Percentiles rank a stretch among this genome's conserved stretches.
phyloP scores from a whole-genome alignment of 2,329 filamentous ascomycete genomes.

The Ceratocystis alfenasii region DNA sequence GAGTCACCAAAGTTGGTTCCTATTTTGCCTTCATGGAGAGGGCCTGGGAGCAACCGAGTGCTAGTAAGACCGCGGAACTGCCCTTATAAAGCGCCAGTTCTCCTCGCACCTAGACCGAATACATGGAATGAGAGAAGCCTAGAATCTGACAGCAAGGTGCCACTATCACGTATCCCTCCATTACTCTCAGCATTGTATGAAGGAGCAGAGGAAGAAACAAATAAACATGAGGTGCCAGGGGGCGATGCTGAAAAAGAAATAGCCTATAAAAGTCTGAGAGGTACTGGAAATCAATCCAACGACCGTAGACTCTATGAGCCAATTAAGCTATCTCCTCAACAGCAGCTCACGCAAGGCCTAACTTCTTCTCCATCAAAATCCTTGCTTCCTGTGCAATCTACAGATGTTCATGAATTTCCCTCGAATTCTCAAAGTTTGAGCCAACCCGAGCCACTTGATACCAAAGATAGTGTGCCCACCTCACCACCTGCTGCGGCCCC shows the following conservation, averaged over 20 bases:
- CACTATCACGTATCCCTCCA: not conserved
- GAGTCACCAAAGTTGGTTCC: not conserved
- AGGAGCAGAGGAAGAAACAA: not conserved
- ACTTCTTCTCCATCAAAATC: not conserved
- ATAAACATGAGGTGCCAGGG: not conserved
- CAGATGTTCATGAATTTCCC: not conserved
- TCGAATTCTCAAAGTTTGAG: not conserved
- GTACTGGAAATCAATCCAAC: not conserved
- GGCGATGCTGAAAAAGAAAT: not conserved
- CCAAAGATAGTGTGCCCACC: not conserved
- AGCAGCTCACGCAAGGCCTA: not conserved
- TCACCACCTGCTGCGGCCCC: not conserved
- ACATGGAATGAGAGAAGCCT: not conserved
- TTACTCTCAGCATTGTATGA: not conserved
- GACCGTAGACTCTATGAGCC: not conserved
- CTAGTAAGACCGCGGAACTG: not conserved
- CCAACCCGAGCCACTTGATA: not conserved
- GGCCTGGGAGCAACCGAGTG: constrained; percentile 12
- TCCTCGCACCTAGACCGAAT: not conserved
- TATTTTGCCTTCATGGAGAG: not conserved
- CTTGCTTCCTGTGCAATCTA: not conserved
- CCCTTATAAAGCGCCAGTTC: not conserved
- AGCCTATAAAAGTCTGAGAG: not conserved
- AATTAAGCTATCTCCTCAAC: not conserved
- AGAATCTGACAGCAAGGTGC: too few species aligned